phyloP scores from a whole-genome alignment of 2,329 filamentous ascomycete species.

The Sporothrix dimorphospora region DNA sequence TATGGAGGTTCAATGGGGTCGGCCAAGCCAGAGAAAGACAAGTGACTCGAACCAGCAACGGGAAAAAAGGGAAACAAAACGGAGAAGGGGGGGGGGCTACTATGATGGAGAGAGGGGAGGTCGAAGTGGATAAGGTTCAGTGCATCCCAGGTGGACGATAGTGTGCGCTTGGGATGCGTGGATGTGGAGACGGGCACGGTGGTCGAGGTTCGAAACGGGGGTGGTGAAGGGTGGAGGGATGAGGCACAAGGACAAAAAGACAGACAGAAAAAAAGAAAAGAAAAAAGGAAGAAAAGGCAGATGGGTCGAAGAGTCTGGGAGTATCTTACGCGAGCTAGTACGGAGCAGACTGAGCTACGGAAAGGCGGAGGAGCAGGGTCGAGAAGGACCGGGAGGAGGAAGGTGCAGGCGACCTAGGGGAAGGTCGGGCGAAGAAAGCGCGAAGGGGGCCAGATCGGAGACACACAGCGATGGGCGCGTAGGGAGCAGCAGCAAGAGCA shows the following conservation, averaged over 20 bases:
- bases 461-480: slow-evolving; percentile 13
- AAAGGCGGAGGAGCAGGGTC: slow-evolving; percentile 19
- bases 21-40: background rate
- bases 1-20: slow-evolving; percentile 1
- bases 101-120: slow-evolving; percentile 17
- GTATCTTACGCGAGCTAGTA: slow-evolving; percentile 24
- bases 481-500: background rate
- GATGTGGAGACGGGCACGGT: slow-evolving; percentile 22
- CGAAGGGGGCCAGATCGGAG: slow-evolving; percentile 15
- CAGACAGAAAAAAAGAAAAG: background rate
- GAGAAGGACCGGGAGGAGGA: slow-evolving; percentile 11
- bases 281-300: background rate
- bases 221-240: background rate
- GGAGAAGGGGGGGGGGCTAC: background rate
- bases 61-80: slow-evolving; percentile 21
- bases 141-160: slow-evolving; percentile 17
- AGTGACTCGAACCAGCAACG: slow-evolving; percentile 23
- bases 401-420: slow-evolving; percentile 20
- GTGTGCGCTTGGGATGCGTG: slow-evolving; percentile 20
- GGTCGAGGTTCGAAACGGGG: background rate
- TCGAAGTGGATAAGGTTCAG: slow-evolving; percentile 15
- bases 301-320: slow-evolving; percentile 15
- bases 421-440: slow-evolving; percentile 14
- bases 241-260: background rate
- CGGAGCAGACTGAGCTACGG: slow-evolving; percentile 5